Conservation (phyloP, 2,329 filamentous ascomycete species). For the Paracoccidioides lutzii region DNA sequence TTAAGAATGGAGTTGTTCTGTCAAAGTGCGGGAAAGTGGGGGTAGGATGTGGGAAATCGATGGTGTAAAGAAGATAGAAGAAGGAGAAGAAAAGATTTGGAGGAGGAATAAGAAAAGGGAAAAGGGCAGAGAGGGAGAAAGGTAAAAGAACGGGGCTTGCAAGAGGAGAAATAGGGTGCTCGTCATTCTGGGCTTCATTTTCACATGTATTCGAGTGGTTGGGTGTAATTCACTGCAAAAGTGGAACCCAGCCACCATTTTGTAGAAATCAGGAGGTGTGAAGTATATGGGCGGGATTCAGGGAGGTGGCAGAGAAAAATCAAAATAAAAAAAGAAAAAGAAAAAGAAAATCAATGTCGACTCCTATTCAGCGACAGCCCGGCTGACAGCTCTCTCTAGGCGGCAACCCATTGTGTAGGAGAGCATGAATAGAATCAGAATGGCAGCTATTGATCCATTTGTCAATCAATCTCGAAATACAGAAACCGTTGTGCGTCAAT, state of each 20-base stretch:
- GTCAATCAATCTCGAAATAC: not conserved
- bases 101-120: not conserved
- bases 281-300: not conserved
- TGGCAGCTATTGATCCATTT: not conserved
- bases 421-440: not conserved
- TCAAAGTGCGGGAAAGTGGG: not conserved
- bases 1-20: not conserved
- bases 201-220: not conserved
- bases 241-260: not conserved
- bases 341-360: not conserved
- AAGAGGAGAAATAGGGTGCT: constrained; percentile 2
- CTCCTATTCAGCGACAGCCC: not conserved
- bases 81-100: not conserved
- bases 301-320: not conserved
- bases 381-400: not conserved
- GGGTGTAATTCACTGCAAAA: constrained; percentile 1
- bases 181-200: not conserved
- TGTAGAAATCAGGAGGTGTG: not conserved
- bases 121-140: not conserved
- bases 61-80: not conserved
- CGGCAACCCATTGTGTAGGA: not conserved
- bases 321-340: too few species aligned
- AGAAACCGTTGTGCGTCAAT: not conserved
- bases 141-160: not conserved
- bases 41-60: not conserved